Percentiles rank a stretch among this genome's conserved stretches.
Evolutionary conservation across 2,329 filamentous ascomycete species (phyloP).

Genomic region (Lecanicillium sp.): DNA sequence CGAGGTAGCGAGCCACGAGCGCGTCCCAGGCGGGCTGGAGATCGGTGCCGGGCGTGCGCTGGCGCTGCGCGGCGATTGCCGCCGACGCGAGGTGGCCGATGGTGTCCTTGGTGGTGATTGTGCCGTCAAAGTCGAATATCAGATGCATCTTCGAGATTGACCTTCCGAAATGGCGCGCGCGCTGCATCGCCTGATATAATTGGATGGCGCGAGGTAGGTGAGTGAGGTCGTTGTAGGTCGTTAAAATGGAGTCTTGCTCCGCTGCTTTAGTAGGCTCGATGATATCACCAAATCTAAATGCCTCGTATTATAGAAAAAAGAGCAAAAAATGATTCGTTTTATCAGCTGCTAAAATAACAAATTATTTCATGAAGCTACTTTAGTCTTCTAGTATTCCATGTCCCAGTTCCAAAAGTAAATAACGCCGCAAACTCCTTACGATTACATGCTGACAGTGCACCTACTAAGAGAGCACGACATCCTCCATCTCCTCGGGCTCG

Average conservation of each 20-base stretch:
- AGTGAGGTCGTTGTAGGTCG: too few species aligned
- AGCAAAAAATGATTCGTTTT: too few species aligned
- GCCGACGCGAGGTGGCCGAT: slow-evolving; percentile 41
- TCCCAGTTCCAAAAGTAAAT: too few species aligned
- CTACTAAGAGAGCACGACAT: slow-evolving; percentile 46
- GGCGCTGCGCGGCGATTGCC: slow-evolving; percentile 32
- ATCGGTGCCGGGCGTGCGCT: slow-evolving; percentile 21
- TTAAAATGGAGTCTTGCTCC: too few species aligned
- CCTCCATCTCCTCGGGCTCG: slow-evolving; percentile 70
- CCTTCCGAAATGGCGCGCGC: background rate
- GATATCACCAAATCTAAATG: too few species aligned
- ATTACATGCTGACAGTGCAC: background rate
- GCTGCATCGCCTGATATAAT: background rate
- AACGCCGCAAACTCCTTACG: background rate
- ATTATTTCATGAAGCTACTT: too few species aligned
- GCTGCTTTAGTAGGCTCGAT: too few species aligned
- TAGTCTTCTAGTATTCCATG: too few species aligned
- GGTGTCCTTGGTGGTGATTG: slow-evolving; percentile 50
- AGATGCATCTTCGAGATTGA: slow-evolving; percentile 32
- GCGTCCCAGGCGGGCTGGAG: slow-evolving; percentile 37
- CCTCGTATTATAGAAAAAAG: too few species aligned
- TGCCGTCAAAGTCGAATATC: slow-evolving; percentile 55
- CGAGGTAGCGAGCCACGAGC: slow-evolving; percentile 40
- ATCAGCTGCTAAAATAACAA: too few species aligned
- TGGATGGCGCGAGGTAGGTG: too few species aligned